Conservation (phyloP, 192 early-diverging fungal genomes). For the Linnemannia zychae region DNA sequence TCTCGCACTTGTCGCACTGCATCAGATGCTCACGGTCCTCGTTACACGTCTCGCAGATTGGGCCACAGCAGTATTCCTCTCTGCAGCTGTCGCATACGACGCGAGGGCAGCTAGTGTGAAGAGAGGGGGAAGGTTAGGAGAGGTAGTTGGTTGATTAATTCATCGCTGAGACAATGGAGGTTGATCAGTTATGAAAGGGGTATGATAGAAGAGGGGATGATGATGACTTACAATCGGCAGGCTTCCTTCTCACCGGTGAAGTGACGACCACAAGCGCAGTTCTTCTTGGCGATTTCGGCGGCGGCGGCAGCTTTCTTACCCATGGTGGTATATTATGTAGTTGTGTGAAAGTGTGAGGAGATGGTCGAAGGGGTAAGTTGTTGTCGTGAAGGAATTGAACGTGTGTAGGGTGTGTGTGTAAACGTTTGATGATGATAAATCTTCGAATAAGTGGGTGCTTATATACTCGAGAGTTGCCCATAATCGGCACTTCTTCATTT, state of each 20-base stretch:
- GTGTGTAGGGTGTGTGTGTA: not conserved
- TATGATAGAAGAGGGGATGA: not conserved
- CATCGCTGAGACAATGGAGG: not conserved
- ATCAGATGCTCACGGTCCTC: slow-evolving; percentile 43
- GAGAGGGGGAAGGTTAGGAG: not conserved
- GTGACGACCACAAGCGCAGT: slow-evolving; percentile 55
- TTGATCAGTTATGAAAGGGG: too few species aligned
- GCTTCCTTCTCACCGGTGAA: slow-evolving; percentile 53
- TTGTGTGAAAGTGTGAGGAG: not conserved
- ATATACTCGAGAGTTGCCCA: not conserved
- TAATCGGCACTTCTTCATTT: not conserved
- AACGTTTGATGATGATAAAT: not conserved
- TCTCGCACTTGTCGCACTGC: slow-evolving; percentile 45
- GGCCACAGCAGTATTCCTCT: slow-evolving; percentile 56
- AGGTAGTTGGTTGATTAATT: not conserved
- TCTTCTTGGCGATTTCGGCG: slow-evolving; percentile 42
- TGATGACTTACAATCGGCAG: slow-evolving; percentile 51
- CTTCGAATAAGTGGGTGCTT: not conserved
- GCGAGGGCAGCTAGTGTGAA: slow-evolving; percentile 31
- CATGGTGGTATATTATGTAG: slow-evolving; percentile 6
- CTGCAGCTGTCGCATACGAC: slow-evolving; percentile 58
- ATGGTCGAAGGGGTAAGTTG: not conserved
- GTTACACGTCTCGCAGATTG: slow-evolving; percentile 50
- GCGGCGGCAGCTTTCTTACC: slow-evolving; percentile 53
- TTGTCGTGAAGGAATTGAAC: not conserved